Base-by-base conservation (phyloP, 306 rosid genomes). In the Vigna unguiculata region DNA sequence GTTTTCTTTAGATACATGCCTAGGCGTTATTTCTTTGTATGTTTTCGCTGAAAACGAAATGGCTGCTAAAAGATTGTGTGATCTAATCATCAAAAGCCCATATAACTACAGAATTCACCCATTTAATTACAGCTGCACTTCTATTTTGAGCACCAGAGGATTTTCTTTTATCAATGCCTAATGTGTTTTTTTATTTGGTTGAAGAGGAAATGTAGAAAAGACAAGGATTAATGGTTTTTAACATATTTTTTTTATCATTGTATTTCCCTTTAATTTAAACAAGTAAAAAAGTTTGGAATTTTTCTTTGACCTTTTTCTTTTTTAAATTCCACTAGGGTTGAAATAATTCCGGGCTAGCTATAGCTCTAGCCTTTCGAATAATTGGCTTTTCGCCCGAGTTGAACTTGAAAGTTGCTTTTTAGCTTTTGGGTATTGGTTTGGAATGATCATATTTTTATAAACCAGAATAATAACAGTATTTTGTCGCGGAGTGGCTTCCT, bases 401-500 rank as follows among this genome's bases (percentile, higher is more conserved):
- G 32, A 65, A 65, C 52, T 45, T 14, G 72, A 67, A 43, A 67
- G 72, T 45, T 67, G 30, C 72, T 45, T 67, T 66, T 21, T 36
- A 43, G 72, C 53, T 47, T 69, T 43, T 25, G 6, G 71, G 65
- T 21, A 30, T 38, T 57, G 32, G 61, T 53, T 25, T 30, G 60
- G 43, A 38, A 38, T 38, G 43, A 38, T 38, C 8, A 21, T 34
- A 25, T 32, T 36, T 60, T 48, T 59, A 59, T 43, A 12, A 9
- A 25, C 15, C 20, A 11, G 62, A 19, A 32, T 28, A 43, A 34
- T 21, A 16, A 19, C 17, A 43, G 24, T 40, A 21, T 46, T 76
- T 71, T 71, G 78, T 81, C 76, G 41, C 5, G 15, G 64, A 25
- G 59, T 81, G 58, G 65, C 24, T 80, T 47, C 79, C 53, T 74